Evolutionary conservation across 768 basidiomycete genomes (phyloP).

Genomic region (Rhodocollybia butyracea): DNA sequence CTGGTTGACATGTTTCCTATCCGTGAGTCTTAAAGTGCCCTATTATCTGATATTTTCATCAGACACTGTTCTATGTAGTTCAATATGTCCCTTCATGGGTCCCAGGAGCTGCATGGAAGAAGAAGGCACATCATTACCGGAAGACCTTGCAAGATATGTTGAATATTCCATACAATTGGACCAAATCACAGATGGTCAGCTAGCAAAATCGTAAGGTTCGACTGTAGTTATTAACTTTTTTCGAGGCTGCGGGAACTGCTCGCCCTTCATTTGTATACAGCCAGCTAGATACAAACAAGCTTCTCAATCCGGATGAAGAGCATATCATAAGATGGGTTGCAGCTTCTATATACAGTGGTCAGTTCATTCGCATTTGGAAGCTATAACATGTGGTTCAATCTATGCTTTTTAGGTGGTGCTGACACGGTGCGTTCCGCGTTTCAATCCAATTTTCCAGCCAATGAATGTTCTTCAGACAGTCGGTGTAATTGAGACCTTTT

Average conservation of each 20-base stretch:
- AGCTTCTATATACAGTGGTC: conserved; percentile 30
- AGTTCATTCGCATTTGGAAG: neutral
- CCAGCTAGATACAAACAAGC: too few relatives aligned
- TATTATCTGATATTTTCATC: too few relatives aligned
- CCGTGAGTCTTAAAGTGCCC: too few relatives aligned
- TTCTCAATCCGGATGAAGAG: too few relatives aligned
- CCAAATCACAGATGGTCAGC: conserved; percentile 35
- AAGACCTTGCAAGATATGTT: too few relatives aligned
- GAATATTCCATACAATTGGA: conserved; percentile 27
- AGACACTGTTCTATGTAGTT: conserved; percentile 18
- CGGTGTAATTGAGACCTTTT: conserved; percentile 15
- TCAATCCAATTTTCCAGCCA: neutral
- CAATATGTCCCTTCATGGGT: conserved; percentile 27
- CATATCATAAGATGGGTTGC: conserved; percentile 17
- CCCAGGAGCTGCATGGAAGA: conserved; percentile 27
- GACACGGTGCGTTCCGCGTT: conserved; percentile 10
- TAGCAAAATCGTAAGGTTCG: neutral
- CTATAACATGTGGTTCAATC: neutral
- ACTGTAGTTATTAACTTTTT: neutral
- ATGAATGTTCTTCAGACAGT: conserved; percentile 7
- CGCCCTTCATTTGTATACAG: too few relatives aligned
- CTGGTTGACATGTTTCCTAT: too few relatives aligned
- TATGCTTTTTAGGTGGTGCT: conserved; percentile 9
- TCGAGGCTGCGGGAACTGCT: conserved; percentile 10
- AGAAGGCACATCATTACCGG: conserved; percentile 15